Conservation (phyloP, 768 basidiomycete genomes). For the Pleurotus citrinopileatus region DNA sequence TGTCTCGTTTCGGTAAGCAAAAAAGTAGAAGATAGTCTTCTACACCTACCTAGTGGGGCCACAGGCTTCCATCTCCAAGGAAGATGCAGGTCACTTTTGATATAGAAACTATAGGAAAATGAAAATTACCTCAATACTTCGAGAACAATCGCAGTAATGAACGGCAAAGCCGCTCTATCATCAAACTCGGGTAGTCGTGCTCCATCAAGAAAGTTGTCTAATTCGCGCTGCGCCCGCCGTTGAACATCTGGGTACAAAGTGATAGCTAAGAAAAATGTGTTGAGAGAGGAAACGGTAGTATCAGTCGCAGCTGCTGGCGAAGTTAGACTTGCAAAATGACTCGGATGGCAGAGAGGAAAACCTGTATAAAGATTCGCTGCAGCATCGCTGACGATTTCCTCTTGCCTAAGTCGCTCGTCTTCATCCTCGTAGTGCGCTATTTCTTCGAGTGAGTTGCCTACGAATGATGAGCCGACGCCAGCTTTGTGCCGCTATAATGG, state of each 20-base stretch:
- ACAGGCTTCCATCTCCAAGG: neutral
- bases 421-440: neutral
- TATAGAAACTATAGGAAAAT: neutral
- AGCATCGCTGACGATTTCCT: neutral
- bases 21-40: too few relatives aligned
- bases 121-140: conserved; percentile 2
- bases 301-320: neutral
- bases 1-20: neutral
- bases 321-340: neutral
- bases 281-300: neutral
- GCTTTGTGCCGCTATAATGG: too few relatives aligned
- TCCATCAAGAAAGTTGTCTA: neutral
- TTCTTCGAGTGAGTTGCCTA: neutral
- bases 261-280: conserved; percentile 7
- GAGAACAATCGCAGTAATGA: neutral
- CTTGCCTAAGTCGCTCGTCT: neutral
- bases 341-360: neutral
- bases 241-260: conserved; percentile 2
- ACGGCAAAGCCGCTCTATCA: neutral
- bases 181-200: conserved; percentile 1
- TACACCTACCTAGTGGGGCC: neutral
- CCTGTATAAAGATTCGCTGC: neutral
- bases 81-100: neutral
- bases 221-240: neutral
- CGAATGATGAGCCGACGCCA: neutral